These are phyloP conservation scores for Botrytis galanthina DNA, from an alignment of 2,329 filamentous ascomycete genomes.

Conservation along the genomic window DNA sequence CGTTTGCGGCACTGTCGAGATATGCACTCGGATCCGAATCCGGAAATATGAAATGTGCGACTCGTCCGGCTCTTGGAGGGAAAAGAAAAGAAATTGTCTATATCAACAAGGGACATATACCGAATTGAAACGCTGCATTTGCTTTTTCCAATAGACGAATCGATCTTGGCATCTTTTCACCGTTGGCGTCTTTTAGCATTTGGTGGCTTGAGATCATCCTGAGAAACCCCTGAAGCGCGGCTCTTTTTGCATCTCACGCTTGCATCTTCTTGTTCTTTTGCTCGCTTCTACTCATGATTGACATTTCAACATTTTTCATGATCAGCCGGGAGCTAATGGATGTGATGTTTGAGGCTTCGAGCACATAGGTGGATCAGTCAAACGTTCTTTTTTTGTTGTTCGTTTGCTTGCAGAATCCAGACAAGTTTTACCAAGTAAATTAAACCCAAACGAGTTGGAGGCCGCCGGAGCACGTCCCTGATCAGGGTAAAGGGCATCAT, in stretches of 20 bases:
- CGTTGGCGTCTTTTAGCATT: conserved; percentile 23
- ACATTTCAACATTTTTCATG: background rate
- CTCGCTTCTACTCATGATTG: background rate
- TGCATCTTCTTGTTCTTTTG: conserved; percentile 8
- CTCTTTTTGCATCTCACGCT: conserved; percentile 5
- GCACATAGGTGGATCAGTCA: background rate
- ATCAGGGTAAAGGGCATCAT: conserved; percentile 1
- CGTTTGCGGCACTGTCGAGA: conserved; percentile 29
- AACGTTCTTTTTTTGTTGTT: background rate
- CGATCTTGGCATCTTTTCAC: conserved; percentile 8
- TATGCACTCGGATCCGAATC: conserved; percentile 29
- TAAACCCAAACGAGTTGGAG: conserved; percentile 11
- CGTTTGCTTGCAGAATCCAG: background rate
- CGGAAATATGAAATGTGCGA: background rate
- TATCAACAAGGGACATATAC: background rate
- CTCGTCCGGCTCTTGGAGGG: background rate
- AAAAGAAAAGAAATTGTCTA: background rate
- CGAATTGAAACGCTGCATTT: background rate
- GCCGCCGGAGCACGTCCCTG: conserved; percentile 16
- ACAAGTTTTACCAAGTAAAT: background rate
- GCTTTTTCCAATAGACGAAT: background rate
- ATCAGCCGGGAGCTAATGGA: conserved; percentile 14
- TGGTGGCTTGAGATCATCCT: conserved; percentile 16
- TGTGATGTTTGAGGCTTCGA: background rate
- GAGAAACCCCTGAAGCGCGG: conserved; percentile 5